phyloP scores from a whole-genome alignment of 345 rosid genomes.

The Laguncularia racemosa region DNA sequence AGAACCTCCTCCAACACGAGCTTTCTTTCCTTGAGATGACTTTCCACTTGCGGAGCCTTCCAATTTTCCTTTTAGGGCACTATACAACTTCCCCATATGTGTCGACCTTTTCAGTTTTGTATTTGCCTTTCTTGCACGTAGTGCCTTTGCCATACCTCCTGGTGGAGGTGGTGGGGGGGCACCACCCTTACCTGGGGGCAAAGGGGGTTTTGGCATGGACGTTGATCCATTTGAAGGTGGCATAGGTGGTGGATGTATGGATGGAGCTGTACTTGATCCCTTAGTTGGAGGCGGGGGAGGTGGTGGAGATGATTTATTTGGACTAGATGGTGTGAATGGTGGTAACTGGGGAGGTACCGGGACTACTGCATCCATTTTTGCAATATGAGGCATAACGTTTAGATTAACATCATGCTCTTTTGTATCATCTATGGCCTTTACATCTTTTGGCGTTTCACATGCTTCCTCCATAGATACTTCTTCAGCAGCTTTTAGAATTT shows the following conservation, averaged over 20 bases:
- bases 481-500: neutral
- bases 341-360: neutral
- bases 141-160: constrained; percentile 25
- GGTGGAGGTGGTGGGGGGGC: constrained; percentile 52
- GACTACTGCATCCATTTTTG: neutral
- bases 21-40: constrained; percentile 13
- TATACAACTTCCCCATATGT: constrained; percentile 40
- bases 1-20: constrained; percentile 14
- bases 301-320: neutral
- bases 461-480: neutral
- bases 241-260: constrained; percentile 19
- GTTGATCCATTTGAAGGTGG: constrained; percentile 6
- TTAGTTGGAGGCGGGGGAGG: constrained; percentile 6
- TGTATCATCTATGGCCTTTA: neutral
- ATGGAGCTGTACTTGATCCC: neutral
- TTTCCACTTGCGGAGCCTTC: constrained; percentile 38
- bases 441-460: neutral
- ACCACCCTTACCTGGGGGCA: constrained; percentile 23
- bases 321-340: neutral
- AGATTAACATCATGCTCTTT: neutral
- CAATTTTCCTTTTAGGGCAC: constrained; percentile 48
- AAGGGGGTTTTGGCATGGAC: constrained; percentile 6
- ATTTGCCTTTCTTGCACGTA: constrained; percentile 41
- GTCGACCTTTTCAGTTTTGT: constrained; percentile 57
- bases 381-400: neutral